phyloP scores from a whole-genome alignment of 73 alveolate species.

The Blepharisma stoltei region DNA sequence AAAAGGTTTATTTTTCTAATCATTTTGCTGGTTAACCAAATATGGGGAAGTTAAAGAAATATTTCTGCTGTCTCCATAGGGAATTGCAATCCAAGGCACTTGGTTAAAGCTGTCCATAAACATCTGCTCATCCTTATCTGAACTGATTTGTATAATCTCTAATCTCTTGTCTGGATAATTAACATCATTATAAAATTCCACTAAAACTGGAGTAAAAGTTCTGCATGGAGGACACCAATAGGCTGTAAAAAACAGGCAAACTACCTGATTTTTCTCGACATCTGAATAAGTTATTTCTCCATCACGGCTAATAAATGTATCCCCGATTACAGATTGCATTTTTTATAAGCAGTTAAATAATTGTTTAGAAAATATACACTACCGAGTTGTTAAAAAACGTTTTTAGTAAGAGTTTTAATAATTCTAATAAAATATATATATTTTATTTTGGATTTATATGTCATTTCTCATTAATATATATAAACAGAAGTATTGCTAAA shows the following conservation, averaged over 20 bases:
- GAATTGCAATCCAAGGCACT: conserved; percentile 87
- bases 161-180: conserved; percentile 63
- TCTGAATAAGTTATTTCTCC: conserved; percentile 7
- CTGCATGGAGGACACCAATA: conserved; percentile 91
- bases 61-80: conserved; percentile 54
- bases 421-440: no score
- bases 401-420: no score
- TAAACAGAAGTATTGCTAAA: no score
- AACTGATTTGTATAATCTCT: conserved; percentile 74
- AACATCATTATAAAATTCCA: conserved; percentile 79
- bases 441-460: no score
- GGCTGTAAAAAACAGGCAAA: conserved; percentile 68
- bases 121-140: conserved; percentile 69
- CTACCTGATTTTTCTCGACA: conserved; percentile 30
- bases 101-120: conserved; percentile 61
- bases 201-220: conserved; percentile 77
- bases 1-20: no score
- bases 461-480: no score
- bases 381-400: no score
- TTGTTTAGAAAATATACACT: no score
- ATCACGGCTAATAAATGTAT: conserved; percentile 4
- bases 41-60: no score
- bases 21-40: no score
- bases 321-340: conserved; percentile 16
- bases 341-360: neutral